Conservation (phyloP, 1,284 basidiomycete species). For the Stereum hirsutum region DNA sequence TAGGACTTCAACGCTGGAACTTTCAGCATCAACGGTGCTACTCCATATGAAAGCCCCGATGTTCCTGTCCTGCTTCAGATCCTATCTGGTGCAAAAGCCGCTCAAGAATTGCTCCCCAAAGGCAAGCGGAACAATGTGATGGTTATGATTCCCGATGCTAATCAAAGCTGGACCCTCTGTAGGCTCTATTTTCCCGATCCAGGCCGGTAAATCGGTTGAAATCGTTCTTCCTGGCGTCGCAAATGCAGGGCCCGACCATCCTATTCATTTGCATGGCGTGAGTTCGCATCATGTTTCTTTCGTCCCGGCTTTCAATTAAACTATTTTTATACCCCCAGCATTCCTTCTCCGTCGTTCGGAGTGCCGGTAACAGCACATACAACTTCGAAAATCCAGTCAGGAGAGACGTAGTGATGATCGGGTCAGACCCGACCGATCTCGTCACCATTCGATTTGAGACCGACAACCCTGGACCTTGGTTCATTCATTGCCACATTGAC, state of each 20-base stretch:
- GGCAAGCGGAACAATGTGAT: constrained; percentile 24
- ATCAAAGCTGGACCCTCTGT: constrained; percentile 13
- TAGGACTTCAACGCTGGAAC: background rate
- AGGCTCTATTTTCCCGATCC: background rate
- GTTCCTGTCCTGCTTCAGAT: constrained; percentile 15
- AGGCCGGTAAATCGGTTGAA: background rate
- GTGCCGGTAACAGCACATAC: constrained; percentile 14
- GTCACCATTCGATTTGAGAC: constrained; percentile 25
- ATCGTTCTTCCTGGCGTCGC: constrained; percentile 8
- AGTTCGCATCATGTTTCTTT: background rate
- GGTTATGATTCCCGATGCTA: constrained; percentile 20
- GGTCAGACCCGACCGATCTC: constrained; percentile 12
- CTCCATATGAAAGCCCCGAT: constrained; percentile 15
- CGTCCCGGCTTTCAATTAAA: background rate
- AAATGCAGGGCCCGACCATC: background rate
- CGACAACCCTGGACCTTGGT: constrained; percentile 38
- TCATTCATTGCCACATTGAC: constrained; percentile 6
- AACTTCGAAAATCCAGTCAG: constrained; percentile 30
- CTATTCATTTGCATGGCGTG: background rate
- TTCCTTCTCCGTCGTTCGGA: constrained; percentile 19
- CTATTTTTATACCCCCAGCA: constrained; percentile 12
- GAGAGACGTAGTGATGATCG: constrained; percentile 20
- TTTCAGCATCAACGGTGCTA: constrained; percentile 19
- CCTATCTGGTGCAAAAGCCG: constrained; percentile 17
- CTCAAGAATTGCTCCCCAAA: constrained; percentile 19